phyloP scores from a whole-genome alignment of 441 rosid genomes.

The Bruguiera hainesii region DNA sequence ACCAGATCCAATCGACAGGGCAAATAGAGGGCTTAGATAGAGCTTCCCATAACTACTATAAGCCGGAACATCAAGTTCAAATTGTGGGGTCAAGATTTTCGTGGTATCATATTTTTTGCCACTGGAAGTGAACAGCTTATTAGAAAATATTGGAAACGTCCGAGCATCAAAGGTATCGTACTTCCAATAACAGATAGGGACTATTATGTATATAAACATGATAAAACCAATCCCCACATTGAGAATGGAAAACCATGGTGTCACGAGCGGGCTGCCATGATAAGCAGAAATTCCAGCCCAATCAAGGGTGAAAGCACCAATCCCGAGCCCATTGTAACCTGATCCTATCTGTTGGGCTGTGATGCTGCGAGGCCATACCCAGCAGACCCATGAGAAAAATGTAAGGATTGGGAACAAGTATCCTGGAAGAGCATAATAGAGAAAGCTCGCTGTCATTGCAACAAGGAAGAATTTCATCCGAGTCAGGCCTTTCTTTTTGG shows the following conservation, averaged over 20 bases:
- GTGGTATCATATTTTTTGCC: conserved; percentile 86
- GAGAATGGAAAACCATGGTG: conserved; percentile 86
- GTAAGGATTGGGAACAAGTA: conserved; percentile 82
- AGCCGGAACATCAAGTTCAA: conserved; percentile 57
- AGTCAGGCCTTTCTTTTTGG: conserved; percentile 47
- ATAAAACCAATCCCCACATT: conserved; percentile 84
- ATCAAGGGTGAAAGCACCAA: conserved; percentile 87
- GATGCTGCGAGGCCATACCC: conserved; percentile 78
- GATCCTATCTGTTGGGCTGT: conserved; percentile 95
- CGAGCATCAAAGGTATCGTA: conserved; percentile 72
- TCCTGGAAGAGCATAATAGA: conserved; percentile 81
- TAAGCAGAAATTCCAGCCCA: conserved; percentile 99
- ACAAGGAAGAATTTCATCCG: conserved; percentile 76
- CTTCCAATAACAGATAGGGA: conserved; percentile 94
- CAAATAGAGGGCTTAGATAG: conserved; percentile 87
- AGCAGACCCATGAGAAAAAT: conserved; percentile 98
- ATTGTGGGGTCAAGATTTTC: conserved; percentile 70
- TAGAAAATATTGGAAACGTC: conserved; percentile 86
- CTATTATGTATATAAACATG: conserved; percentile 84
- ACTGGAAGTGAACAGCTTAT: conserved; percentile 62
- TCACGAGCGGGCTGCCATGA: conserved; percentile 90
- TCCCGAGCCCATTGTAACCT: conserved; percentile 86
- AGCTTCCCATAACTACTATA: conserved; percentile 77
- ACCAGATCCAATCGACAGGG: conserved; percentile 84
- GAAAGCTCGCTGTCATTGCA: conserved; percentile 55